A percentile compares a stretch with the other conserved stretches of the same genome.
Evolutionary conservation across 169 alveolate species (phyloP).

Genomic region (Plasmodium inui): DNA sequence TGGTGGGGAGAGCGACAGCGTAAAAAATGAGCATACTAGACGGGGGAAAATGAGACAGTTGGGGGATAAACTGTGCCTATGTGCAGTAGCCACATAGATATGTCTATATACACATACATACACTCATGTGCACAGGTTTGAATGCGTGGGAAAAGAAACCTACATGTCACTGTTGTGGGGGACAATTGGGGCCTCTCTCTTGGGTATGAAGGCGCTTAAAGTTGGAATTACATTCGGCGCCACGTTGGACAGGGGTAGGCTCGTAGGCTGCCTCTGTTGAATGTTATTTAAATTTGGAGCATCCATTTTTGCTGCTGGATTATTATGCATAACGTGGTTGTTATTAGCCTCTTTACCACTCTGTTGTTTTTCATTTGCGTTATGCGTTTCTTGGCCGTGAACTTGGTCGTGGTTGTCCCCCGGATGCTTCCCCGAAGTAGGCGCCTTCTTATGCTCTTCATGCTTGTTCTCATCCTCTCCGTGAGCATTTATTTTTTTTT

Average conservation of each 20-base stretch:
- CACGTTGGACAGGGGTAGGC: not conserved
- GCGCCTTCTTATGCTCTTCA: not conserved
- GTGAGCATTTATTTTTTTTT: conserved; percentile 17
- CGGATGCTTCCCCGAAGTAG: not conserved
- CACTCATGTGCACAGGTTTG: not conserved
- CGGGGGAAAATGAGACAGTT: not conserved
- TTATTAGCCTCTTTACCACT: not conserved
- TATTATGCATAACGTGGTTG: not conserved
- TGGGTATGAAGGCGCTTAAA: not conserved
- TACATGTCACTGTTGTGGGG: conserved; percentile 13
- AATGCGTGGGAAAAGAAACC: not conserved
- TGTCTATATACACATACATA: not conserved
- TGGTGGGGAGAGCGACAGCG: not conserved
- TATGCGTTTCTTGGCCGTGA: not conserved
- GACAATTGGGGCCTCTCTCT: not conserved
- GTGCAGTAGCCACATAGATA: not conserved
- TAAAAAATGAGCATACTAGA: not conserved
- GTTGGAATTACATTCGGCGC: conserved; percentile 14
- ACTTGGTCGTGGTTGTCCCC: not conserved
- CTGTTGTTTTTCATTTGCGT: not conserved
- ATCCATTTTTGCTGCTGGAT: not conserved
- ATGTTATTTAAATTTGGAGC: not conserved
- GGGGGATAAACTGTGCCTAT: not conserved
- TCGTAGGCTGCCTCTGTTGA: not conserved
- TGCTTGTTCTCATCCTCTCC: not conserved